phyloP scores from a whole-genome alignment of 2,329 filamentous ascomycete genomes.

The Thielaviopsis euricoi region DNA sequence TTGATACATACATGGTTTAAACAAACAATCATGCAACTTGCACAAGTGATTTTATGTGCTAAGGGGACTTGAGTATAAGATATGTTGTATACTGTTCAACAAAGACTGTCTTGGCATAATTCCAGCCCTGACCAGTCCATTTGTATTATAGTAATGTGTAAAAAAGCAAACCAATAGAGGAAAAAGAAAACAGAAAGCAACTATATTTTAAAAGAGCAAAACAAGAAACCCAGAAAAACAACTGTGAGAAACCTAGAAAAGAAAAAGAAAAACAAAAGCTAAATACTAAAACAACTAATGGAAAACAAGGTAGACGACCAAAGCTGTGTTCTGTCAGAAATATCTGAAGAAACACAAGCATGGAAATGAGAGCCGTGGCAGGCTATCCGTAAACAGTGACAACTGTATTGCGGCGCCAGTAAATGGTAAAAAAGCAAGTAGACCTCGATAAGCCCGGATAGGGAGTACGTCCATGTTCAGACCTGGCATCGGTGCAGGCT shows the following conservation, averaged over 20 bases:
- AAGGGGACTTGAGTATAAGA: too few relatives aligned
- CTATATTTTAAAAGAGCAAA: constrained; percentile 8
- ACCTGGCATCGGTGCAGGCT: neutral
- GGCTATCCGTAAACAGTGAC: neutral
- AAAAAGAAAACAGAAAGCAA: constrained; percentile 15
- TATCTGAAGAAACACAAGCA: neutral
- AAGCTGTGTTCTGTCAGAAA: neutral
- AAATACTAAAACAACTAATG: neutral
- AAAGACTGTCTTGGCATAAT: neutral
- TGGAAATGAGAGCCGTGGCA: neutral
- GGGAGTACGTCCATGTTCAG: neutral
- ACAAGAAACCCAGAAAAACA: neutral
- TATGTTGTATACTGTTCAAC: neutral
- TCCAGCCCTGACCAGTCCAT: neutral
- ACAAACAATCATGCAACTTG: too few relatives aligned
- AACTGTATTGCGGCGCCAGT: neutral
- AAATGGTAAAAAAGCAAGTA: neutral
- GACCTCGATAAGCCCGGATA: neutral
- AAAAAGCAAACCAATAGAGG: constrained; percentile 19
- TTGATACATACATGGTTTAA: neutral
- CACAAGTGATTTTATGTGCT: too few relatives aligned
- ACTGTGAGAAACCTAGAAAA: neutral
- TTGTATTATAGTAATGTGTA: constrained; percentile 15
- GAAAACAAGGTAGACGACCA: neutral
- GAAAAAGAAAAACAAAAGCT: neutral